Evolutionary conservation across 2,329 filamentous ascomycete species (phyloP), one percentile per base, ranked within the genome.

Genomic region (Xylariales sp.): DNA sequence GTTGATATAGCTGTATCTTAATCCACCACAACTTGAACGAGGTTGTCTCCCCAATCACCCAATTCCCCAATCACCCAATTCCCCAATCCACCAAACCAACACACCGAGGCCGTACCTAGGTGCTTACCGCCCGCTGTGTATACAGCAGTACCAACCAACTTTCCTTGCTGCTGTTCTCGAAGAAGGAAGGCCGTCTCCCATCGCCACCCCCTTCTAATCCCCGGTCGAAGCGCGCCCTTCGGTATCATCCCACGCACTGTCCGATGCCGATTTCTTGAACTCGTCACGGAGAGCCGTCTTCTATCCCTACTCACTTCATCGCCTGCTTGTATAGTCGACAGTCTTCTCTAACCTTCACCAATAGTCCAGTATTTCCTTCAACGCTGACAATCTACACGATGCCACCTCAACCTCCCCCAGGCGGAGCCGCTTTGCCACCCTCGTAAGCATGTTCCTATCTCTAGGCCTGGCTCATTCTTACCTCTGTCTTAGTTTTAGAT

Each of bases 401-500:
- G 67, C 34, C 67, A 39, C 30, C 36, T 14, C 55, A 16, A 34
- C 39, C n/a, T 36, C n/a, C 28, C n/a, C 32, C n/a, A 16, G 9
- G 54, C 9, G 57, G 55, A 28, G 56, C 23, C 14, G n/a, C 45
- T 45, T 49, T 70, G 12, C 68, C 68, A 8, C 34, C 23, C 30
- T 62, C 55, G 69, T 70, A 54, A 69, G 66, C 64, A 41, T 48
- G 12, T 8, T 41, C 45, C 3, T 30, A 14, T 32, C 23, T 28
- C 39, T 28, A 23, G 30, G 43, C 10, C 50, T 18, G 12, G 5
- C 53, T n/a, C 18, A 4, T 50, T 57, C 69, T 70, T n/a, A 67
- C 53, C 32, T 39, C 18, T 34, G n/a, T 46, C 36, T 49, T 45
- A 70, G 69, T 36, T 70, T 73, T 32, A 55, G 23, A 18, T 72